Base-by-base conservation (phyloP, 2,329 filamentous ascomycete genomes). In the Nannizziopsis arthrosporioides region DNA sequence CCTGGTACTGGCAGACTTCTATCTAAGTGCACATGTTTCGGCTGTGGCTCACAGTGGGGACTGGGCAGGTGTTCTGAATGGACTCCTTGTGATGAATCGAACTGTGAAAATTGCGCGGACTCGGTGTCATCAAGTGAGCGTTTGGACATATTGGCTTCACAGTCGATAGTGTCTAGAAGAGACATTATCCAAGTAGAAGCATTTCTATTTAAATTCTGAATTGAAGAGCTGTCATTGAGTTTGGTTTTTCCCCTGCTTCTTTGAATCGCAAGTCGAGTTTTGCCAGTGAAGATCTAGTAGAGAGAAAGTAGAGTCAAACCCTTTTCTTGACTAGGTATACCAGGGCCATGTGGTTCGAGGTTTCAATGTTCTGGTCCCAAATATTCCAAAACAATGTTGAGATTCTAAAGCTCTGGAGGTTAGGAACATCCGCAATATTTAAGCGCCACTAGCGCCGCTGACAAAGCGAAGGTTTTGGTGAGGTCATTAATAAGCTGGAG, bases 11-110 rank as follows among this genome's bases (percentile, higher is more conserved):
- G 36, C 42, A 32, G 10, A 37, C 36, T 27, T 42, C 50, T 19
- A 19, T 51, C 52, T 48, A 86, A 67, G 55, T 81, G 77, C 52
- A 72, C 62, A 53, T 81, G 70, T 62, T 85, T 85, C 48, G 73
- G 58, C 27, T 59, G 57, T 44, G 57, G 55, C 19, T 53, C 39
- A 37, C 40, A 31, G 8, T 40, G 40, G 46, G 57, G 55, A 51
- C 61, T 60, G 51, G 62, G 63, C 50, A 59, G 53, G 47, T 56
- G 59, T 51, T 52, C 51, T 54, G 57, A 55, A 41, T 48, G 42
- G 41, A 48, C 34, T 55, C 11, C 44, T 42, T 22, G 53, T 44
- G 34, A 14, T 14, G 32, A 57, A 53, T 32, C 54, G 51, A 44
- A 59, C 46, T 65, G 64, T 56, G 64, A 27, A 4, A 7, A 60